Evolutionary conservation across 2,329 filamentous ascomycete species (phyloP), one percentile per base, ranked within the genome.

Genomic region (Cladophialophora bantiana): DNA sequence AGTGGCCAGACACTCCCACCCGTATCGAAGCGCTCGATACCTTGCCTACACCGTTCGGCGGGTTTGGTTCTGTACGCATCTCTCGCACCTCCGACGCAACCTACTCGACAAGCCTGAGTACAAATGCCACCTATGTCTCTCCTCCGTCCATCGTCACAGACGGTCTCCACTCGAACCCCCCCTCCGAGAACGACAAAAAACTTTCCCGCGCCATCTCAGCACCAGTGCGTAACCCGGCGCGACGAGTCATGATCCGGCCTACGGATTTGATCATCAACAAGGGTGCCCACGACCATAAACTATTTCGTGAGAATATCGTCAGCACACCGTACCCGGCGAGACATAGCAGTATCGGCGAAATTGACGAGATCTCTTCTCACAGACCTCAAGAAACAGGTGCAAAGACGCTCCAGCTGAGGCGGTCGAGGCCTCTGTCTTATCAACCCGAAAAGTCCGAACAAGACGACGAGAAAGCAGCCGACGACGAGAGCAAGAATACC

Each of bases 191-290:
- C 15, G 69, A 68, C 59, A 66, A 56, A 42, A 60, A 63, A 45
- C 67, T 73, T 7, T 69, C 68, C 18, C 70, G 71, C 4, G 64
- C 71, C 13, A 68, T 70, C 36, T 71, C 71, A n/a, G 68, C 71
- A 15, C 70, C 71, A n/a, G 65, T 66, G 13, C 64, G 69, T 50
- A 67, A 69, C 42, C 59, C 69, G 3, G 64, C 59, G 10, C 71
- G 71, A 20, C 69, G 69, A n/a, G 72, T 73, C 10, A 73, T 67
- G 20, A 73, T 74, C 57, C 68, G 71, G 9, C 71, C 72, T 7
- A 50, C 68, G 5, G 68, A 73, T 55, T 66, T 74, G 50, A 64
- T 70, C 35, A 71, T 72, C 62, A 66, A 61, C 36, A 62, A 63
- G 31, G 58, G 45, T 18, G 53, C 56, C 40, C 59, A 66, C 36